phyloP scores from a whole-genome alignment of 352 stramenopile genomes.

The Blastocystis sp. region DNA sequence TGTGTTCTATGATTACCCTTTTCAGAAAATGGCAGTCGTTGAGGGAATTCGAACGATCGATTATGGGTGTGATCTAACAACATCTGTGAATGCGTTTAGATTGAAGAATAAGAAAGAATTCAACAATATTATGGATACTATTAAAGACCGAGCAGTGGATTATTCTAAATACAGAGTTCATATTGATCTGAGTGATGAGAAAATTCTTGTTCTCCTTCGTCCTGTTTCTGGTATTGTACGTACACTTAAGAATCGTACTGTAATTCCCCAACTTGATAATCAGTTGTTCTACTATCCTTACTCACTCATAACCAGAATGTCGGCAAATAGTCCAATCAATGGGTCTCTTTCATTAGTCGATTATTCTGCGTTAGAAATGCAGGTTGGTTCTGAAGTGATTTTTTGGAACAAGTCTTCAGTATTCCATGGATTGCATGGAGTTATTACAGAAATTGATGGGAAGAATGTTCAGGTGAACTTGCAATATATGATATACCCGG shows the following conservation, averaged over 20 bases:
- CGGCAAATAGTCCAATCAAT: not conserved
- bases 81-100: not conserved
- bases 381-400: not conserved
- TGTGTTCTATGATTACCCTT: not conserved
- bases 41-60: not conserved
- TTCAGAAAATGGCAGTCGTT: not conserved
- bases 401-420: not conserved
- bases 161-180: not conserved
- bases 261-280: not conserved
- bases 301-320: not conserved
- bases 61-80: not conserved
- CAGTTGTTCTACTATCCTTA: slow-evolving; percentile 5
- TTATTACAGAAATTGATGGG: too few species aligned
- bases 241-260: not conserved
- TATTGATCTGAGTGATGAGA: not conserved
- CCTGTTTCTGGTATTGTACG: not conserved
- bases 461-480: too few species aligned
- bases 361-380: not conserved
- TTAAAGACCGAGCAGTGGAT: not conserved
- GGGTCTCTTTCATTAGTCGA: not conserved
- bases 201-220: not conserved
- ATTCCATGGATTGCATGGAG: not conserved
- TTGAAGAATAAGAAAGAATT: not conserved
- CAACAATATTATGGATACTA: not conserved
- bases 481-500: too few species aligned